Percentiles rank a stretch among this genome's conserved stretches.
Evolutionary conservation across 108 stramenopile genomes (phyloP).

Genomic region (Skeletonema potamos): DNA sequence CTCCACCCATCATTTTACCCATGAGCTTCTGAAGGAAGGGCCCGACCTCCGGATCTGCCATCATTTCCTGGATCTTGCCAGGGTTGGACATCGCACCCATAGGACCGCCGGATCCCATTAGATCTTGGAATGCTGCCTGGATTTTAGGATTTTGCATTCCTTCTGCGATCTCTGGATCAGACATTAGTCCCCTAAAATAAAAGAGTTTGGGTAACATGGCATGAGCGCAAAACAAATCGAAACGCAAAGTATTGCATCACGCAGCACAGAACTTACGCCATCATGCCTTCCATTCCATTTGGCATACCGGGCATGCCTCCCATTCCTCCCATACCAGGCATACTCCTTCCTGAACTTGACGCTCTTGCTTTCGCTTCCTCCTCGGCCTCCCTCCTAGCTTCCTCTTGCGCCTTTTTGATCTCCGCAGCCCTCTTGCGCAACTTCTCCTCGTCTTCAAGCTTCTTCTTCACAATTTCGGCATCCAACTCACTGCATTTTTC

Average conservation of each 20-base stretch:
- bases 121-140: conserved; percentile 69
- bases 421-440: conserved; percentile 77
- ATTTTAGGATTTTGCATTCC: conserved; percentile 90
- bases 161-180: conserved; percentile 57
- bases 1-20: conserved; percentile 62
- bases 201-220: too few species aligned
- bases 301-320: too few species aligned
- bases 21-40: conserved; percentile 86
- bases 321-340: conserved; percentile 60
- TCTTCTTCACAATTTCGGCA: conserved; percentile 54
- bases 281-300: conserved; percentile 71
- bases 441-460: conserved; percentile 77
- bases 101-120: conserved; percentile 80
- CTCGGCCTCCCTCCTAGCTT: conserved; percentile 46
- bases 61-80: conserved; percentile 81
- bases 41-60: conserved; percentile 90
- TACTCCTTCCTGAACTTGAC: conserved; percentile 30
- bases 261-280: conserved; percentile 31
- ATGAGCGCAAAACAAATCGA: background rate
- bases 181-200: conserved; percentile 51
- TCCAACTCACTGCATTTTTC: conserved; percentile 56
- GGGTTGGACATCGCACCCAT: conserved; percentile 81
- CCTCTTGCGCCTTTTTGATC: conserved; percentile 69
- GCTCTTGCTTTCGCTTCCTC: conserved; percentile 29
- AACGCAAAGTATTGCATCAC: background rate